Evolutionary conservation across 371 early-diverging fungal genomes (phyloP), one percentile per base, ranked within the genome.

Genomic region (Nematocida sp.): DNA sequence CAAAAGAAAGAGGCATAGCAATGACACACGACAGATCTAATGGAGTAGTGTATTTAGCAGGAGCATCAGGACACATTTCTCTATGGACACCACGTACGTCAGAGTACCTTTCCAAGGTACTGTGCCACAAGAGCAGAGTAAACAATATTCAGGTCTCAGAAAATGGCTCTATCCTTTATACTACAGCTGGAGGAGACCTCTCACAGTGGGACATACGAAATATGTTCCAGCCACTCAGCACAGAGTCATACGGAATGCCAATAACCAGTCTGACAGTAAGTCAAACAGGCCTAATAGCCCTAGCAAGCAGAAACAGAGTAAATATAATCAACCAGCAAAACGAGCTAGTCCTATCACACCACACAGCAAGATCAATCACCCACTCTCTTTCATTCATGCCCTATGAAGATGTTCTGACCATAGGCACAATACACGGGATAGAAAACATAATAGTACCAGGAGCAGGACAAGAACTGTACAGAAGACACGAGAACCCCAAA

Each of bases 191-290:
- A 41, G 96, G 94, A 79, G 88, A 88, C 57, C 78, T 96, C 41
- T 92, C 93, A 81, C 79, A 93, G 2, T 96, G 94, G 92, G 99
- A 98, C 86, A 84, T 95, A 9, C 87, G 96, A 62, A 91, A 86
- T 21, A 76, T 57, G 2, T 81, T 67, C 83, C 88, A 88, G 63
- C 81, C 85, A 7, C 77, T 95, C 29, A 87, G 92, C 67, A 86
- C 86, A 78, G 91, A 93, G 79, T 87, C 64, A 19, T 13, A 38
- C 74, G 79, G 89, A 88, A 11, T 85, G 86, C 4, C 85, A 86
- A 0, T 89, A 90, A 0, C 90, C 89, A 7, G 78, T 87, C 1
- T 85, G 86, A 25, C 79, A 91, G 31, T 86, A 86, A 32, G 90
- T 92, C 92, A 94, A 79, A 88, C 86, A 48, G 92, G 91, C 1